A percentile compares a stretch with the other conserved stretches of the same genome.
These are phyloP conservation scores for Astrothelium subdiscretum DNA, from an alignment of 495 filamentous ascomycete species.

Conservation along the genomic window DNA sequence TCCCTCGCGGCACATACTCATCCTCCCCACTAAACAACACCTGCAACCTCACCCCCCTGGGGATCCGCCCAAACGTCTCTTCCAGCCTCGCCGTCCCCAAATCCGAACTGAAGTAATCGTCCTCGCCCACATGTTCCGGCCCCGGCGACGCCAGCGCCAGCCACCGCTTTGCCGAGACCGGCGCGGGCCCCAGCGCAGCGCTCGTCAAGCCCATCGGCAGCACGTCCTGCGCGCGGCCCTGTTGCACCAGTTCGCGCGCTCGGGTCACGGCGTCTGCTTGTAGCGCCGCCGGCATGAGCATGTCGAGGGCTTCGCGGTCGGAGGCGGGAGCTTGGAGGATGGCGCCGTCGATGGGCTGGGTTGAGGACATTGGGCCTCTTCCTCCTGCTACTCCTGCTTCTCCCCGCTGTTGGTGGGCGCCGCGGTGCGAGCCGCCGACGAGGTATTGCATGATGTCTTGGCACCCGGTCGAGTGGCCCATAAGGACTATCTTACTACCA, in stretches of 20 bases:
- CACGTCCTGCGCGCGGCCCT: conserved; percentile 43
- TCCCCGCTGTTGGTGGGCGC: no score
- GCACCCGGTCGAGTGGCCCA: conserved; percentile 83
- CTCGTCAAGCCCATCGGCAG: conserved; percentile 43
- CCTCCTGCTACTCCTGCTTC: no score
- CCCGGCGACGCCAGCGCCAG: conserved; percentile 48
- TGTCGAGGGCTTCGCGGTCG: conserved; percentile 57
- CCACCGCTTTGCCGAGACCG: conserved; percentile 59
- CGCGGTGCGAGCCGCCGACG: conserved; percentile 16
- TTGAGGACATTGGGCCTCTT: no score
- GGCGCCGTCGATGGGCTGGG: conserved; percentile 51
- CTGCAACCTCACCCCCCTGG: conserved; percentile 42
- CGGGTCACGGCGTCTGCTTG: conserved; percentile 41
- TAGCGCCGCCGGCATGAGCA: conserved; percentile 27
- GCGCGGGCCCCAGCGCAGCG: conserved; percentile 36
- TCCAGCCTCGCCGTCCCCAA: conserved; percentile 39
- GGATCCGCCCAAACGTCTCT: conserved; percentile 43
- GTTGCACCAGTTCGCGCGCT: conserved; percentile 41
- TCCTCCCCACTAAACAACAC: conserved; percentile 63
- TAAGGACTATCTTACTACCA: conserved; percentile 55
- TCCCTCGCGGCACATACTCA: conserved; percentile 48
- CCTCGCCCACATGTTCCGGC: conserved; percentile 49
- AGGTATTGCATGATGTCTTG: conserved; percentile 80
- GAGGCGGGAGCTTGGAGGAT: conserved; percentile 74
- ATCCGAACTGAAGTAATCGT: conserved; percentile 85